Evolutionary conservation across 164 flowering plant species (phyloP), one percentile per base, ranked within the genome.

Genomic region (Taxillus chinensis): DNA sequence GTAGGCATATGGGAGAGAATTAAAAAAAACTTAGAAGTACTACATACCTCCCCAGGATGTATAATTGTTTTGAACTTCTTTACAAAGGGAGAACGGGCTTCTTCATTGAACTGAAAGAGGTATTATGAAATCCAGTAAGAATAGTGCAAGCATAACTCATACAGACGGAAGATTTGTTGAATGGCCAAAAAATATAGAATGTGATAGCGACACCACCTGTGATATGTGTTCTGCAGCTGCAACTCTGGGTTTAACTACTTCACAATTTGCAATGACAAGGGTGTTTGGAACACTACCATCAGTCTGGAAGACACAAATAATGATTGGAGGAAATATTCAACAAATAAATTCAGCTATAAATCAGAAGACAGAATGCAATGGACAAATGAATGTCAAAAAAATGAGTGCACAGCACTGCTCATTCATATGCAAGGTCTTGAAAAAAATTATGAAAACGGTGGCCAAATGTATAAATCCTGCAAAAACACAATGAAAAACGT

Each of bases 201-300:
- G 27, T 10, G 3, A 53, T 16, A 38, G 38, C 27, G 27, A 62
- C 12, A 45, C 67, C 64, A 89, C 96, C 91, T 87, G 91, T 5
- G 97, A 78, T 64, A 95, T 91, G 78, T 91, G 96, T 70, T 91
- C 97, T 5, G 99, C 99, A 60, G 99, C 99, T 40, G 99, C 99
- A 67, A 95, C 96, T 72, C 99, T 84, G 7, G 95, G 87, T 67
- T 91, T 95, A n/a, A 95, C 99, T 72, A 95, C 82, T 72, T 95
- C 99, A 72, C 92, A 86, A 67, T 89, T 93, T 39, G 97, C 99
- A 49, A 93, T 89, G 16, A 93, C 95, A 64, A 90, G 83, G 12
- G 99, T 91, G 67, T 95, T 95, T 61, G 99, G 99, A 62, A 95
- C 93, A 70, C 87, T 90, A 12, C 99, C 99, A 79, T 95, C 99